phyloP scores from a whole-genome alignment of 768 basidiomycete species.

The Dacryopinax primogenitus region DNA sequence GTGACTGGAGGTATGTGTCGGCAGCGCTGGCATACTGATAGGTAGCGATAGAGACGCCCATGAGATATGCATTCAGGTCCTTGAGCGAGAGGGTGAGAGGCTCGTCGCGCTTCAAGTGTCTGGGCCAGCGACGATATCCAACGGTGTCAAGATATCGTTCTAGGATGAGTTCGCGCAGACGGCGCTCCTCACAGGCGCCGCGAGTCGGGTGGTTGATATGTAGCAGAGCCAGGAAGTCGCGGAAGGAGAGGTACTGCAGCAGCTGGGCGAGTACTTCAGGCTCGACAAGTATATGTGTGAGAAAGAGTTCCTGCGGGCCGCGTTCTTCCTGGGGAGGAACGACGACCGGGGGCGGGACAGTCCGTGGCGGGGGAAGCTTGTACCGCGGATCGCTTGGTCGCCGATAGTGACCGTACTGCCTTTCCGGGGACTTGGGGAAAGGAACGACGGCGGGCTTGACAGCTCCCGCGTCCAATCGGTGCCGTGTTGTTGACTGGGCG shows the following conservation, averaged over 20 bases:
- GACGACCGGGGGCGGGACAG: not conserved
- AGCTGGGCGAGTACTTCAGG: constrained; percentile 41
- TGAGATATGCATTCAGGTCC: constrained; percentile 72
- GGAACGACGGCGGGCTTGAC: not conserved
- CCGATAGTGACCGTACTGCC: not conserved
- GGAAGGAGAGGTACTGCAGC: constrained; percentile 53
- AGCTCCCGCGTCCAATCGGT: not conserved
- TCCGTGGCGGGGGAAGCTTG: not conserved
- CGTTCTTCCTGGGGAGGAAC: not conserved
- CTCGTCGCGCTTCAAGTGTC: constrained; percentile 25
- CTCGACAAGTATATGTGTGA: constrained; percentile 30
- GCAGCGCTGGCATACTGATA: constrained; percentile 59
- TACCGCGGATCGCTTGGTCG: constrained; percentile 1
- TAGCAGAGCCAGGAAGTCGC: constrained; percentile 54
- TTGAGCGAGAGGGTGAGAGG: constrained; percentile 24
- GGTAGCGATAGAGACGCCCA: constrained; percentile 60
- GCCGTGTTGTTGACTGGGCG: not conserved
- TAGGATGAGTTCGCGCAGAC: constrained; percentile 49
- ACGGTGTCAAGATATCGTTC: constrained; percentile 57
- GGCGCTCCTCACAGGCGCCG: constrained; percentile 32
- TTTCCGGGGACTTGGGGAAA: not conserved
- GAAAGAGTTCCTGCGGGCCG: not conserved
- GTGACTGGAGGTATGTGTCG: constrained; percentile 42
- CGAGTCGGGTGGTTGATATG: constrained; percentile 45
- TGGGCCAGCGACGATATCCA: constrained; percentile 58